Base-by-base conservation (phyloP, 768 basidiomycete species). In the Dentipellis sp. region DNA sequence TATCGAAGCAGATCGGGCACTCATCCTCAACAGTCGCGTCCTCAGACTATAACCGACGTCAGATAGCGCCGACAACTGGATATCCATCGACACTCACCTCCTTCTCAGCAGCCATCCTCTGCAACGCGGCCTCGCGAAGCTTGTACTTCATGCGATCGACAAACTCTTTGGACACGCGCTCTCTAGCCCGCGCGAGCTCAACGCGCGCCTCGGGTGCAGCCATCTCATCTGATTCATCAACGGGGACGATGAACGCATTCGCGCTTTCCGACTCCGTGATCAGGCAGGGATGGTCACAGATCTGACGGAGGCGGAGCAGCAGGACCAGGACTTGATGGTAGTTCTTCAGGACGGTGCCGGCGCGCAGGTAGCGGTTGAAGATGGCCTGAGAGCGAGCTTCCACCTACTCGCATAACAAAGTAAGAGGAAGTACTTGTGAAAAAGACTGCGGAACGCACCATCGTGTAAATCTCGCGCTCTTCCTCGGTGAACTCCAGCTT, bases 261-360 rank as follows among this genome's bases (percentile, higher is more conserved):
- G 71, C 77, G 37, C 75, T 74, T 60, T 45, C 42, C 2, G 42
- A 45, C 19, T 84, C 81, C 63, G 81, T 79, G 35, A 88, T 81
- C 7, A 89, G 72, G 12, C 74, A 77, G 2, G 88, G 83, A 65
- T 88, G 86, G 38, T 79, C 78, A 63, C 84, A 86, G 38, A 86
- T 69, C 63, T 88, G 86, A 10, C 85, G 77, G 1, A 90, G 74
- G 10, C 86, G 72, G 37, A 78, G 65, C 1, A 80, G 67, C 62
- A 79, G 65, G 4, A 75, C 72, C n/a, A 80, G 66, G 16, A 80
- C 71, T 62, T 80, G 77, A 42, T 75, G 72, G 58, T 83, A 83
- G 60, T 86, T 82, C 79, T 88, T 88, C 39, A 88, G 68, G 10
- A 88, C 84, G 0, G 86, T 86, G 1, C 85, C 84, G 4, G 75